Percentiles rank a stretch among this genome's conserved stretches.
phyloP scores from a whole-genome alignment of 169 alveolate genomes.

The Cryptosporidium sp. region DNA sequence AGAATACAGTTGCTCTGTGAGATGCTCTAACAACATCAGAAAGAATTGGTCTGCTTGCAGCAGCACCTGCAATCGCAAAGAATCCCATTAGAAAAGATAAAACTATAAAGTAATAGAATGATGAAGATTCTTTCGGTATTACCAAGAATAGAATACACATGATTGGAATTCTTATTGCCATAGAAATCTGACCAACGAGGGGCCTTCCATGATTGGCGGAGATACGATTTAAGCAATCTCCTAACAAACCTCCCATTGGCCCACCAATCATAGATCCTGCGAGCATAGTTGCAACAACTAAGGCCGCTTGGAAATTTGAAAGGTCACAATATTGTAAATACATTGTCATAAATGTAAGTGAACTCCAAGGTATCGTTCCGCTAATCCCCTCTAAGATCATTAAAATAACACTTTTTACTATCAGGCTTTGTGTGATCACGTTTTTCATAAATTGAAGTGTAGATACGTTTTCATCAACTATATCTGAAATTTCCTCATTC shows the following conservation, averaged over 20 bases:
- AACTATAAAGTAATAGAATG: slow-evolving; percentile 74
- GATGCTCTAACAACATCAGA: slow-evolving; percentile 90
- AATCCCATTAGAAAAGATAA: slow-evolving; percentile 86
- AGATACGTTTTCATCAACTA: slow-evolving; percentile 25
- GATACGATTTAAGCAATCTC: slow-evolving; percentile 85
- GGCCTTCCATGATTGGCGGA: slow-evolving; percentile 89
- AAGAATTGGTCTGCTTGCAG: slow-evolving; percentile 89
- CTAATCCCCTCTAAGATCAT: slow-evolving; percentile 84
- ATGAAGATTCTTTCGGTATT: slow-evolving; percentile 77
- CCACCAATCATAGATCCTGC: slow-evolving; percentile 91
- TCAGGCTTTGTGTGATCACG: slow-evolving; percentile 52
- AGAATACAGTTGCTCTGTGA: slow-evolving; percentile 88
- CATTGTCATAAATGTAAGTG: slow-evolving; percentile 89
- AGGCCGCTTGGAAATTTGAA: slow-evolving; percentile 87
- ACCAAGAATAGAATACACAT: slow-evolving; percentile 81
- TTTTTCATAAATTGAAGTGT: slow-evolving; percentile 42
- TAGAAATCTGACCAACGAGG: slow-evolving; percentile 84
- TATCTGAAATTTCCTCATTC: slow-evolving; percentile 49
- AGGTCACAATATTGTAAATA: slow-evolving; percentile 90
- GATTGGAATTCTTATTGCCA: slow-evolving; percentile 82
- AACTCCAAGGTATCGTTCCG: slow-evolving; percentile 91
- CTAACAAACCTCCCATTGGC: slow-evolving; percentile 88
- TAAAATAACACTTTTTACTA: slow-evolving; percentile 63
- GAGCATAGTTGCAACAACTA: slow-evolving; percentile 85
- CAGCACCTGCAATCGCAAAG: slow-evolving; percentile 90